Evolutionary conservation across 257 asterid genomes (phyloP), one percentile per base, ranked within the genome.

Genomic region (Przewalskia tangutica): DNA sequence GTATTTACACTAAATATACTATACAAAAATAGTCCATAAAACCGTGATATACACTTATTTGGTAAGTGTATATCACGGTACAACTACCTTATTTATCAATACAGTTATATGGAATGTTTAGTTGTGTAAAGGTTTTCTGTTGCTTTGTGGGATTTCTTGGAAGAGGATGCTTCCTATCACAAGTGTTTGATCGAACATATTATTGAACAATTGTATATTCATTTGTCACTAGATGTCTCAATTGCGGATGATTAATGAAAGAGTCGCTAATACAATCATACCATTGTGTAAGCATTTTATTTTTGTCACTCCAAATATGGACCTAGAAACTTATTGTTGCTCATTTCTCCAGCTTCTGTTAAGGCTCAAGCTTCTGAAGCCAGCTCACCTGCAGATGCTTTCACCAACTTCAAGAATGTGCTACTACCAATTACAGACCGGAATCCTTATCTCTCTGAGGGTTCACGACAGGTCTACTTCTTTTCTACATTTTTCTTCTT

Each of bases 351-450:
- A 93, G 99, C 86, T 53, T 91, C 88, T 84, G 89, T 91, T 46
- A 86, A 81, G 62, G 85, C 97, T 18, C 82, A 82, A 48, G 92
- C 85, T 81, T 86, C 94, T 18, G 95, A 90, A 84, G 88, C 78
- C 62, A 82, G 83, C 83, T 89, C 94, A 14, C 85, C 86, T 48
- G 89, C 86, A 50, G 91, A 89, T 77, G 66, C 92, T 71, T 93
- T 91, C 79, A 81, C 88, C 59, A 92, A 86, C 86, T 95, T 91
- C 91, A 95, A 90, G 89, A 97, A 93, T 81, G 88, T 95, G 88
- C 97, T 94, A 70, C 90, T 96, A 73, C 99, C 99, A 70, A 91
- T 96, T 77, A 86, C 97, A 32, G 99, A 96, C 80, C 91, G 97
- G 32, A 93, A 94, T 81, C 97, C 98, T 84, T 93, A 90, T 85